Evolutionary conservation across 2,329 filamentous ascomycete species (phyloP).

Genomic region (Epicoccum sorghinum): DNA sequence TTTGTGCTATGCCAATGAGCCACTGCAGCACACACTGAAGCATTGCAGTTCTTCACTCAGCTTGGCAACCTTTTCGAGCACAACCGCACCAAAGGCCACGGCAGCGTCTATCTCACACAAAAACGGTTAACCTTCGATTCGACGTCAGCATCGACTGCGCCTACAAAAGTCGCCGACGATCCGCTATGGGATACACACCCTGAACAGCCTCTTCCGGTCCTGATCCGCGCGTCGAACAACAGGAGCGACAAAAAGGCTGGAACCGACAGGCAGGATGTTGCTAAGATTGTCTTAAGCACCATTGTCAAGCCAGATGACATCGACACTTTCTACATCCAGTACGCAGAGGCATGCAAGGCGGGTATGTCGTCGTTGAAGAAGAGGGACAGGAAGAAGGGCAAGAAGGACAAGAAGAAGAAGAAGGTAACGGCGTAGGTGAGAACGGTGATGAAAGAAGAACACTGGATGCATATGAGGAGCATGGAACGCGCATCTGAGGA

Average conservation of each 20-base stretch:
- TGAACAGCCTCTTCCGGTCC: conserved; percentile 68
- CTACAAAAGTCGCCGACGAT: conserved; percentile 53
- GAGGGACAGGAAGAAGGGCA: conserved; percentile 85
- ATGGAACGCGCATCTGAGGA: not conserved
- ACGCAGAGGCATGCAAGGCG: conserved; percentile 88
- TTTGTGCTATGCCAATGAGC: conserved; percentile 44
- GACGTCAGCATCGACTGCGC: conserved; percentile 42
- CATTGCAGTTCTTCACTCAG: conserved; percentile 71
- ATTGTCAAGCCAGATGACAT: conserved; percentile 77
- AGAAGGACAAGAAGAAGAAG: conserved; percentile 75
- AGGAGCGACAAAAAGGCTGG: conserved; percentile 58
- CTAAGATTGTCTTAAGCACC: conserved; percentile 80
- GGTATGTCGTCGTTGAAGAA: conserved; percentile 93
- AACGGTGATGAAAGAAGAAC: not conserved
- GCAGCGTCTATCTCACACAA: conserved; percentile 75
- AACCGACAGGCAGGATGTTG: conserved; percentile 50
- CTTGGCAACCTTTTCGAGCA: conserved; percentile 71
- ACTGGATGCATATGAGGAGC: not conserved
- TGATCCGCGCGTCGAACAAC: conserved; percentile 86
- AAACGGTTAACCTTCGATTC: conserved; percentile 65
- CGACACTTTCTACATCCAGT: conserved; percentile 80
- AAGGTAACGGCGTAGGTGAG: conserved; percentile 50
- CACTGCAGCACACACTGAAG: not conserved
- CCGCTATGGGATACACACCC: conserved; percentile 67
- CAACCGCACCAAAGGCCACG: conserved; percentile 72